These are phyloP conservation scores for Anthoceros angustus DNA, from an alignment of 225 moss, liverwort and hornwort genomes.

Conservation along the genomic window DNA sequence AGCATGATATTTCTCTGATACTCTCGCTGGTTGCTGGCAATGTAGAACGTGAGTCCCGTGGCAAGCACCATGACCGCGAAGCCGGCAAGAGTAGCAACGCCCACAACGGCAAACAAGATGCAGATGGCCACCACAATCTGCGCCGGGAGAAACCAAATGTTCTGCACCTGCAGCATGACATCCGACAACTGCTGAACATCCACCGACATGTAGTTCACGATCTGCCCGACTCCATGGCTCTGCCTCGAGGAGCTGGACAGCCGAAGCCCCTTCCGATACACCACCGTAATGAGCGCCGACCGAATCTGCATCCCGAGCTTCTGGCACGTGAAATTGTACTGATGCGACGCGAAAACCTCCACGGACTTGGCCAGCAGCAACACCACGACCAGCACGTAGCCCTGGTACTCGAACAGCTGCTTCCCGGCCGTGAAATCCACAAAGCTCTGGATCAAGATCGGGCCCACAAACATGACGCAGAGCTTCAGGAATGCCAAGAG, in stretches of 20 bases:
- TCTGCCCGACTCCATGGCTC: slow-evolving; percentile 39
- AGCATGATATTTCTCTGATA: slow-evolving; percentile 23
- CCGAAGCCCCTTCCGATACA: slow-evolving; percentile 42
- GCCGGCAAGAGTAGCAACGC: slow-evolving; percentile 33
- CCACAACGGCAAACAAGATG: slow-evolving; percentile 36
- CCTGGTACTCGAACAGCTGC: slow-evolving; percentile 18
- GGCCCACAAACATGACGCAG: slow-evolving; percentile 40
- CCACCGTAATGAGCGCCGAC: slow-evolving; percentile 35
- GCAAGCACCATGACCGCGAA: slow-evolving; percentile 28
- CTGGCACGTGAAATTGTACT: slow-evolving; percentile 38
- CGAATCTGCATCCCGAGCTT: slow-evolving; percentile 38
- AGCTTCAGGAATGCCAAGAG: slow-evolving; percentile 27
- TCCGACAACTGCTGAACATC: slow-evolving; percentile 39
- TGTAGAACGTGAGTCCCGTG: slow-evolving; percentile 21
- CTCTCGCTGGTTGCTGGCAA: slow-evolving; percentile 25
- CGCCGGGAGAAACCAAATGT: slow-evolving; percentile 38
- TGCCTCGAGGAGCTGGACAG: slow-evolving; percentile 43
- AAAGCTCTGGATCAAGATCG: slow-evolving; percentile 43
- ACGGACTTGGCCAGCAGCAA: slow-evolving; percentile 28
- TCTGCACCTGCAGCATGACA: slow-evolving; percentile 27
- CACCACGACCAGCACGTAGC: slow-evolving; percentile 26
- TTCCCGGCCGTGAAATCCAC: slow-evolving; percentile 30
- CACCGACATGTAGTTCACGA: slow-evolving; percentile 51
- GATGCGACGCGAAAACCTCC: slow-evolving; percentile 34
- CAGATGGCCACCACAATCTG: slow-evolving; percentile 33